These are phyloP conservation scores for Phytophthora agathidicida DNA, from an alignment of 352 stramenopile species.

Conservation along the genomic window DNA sequence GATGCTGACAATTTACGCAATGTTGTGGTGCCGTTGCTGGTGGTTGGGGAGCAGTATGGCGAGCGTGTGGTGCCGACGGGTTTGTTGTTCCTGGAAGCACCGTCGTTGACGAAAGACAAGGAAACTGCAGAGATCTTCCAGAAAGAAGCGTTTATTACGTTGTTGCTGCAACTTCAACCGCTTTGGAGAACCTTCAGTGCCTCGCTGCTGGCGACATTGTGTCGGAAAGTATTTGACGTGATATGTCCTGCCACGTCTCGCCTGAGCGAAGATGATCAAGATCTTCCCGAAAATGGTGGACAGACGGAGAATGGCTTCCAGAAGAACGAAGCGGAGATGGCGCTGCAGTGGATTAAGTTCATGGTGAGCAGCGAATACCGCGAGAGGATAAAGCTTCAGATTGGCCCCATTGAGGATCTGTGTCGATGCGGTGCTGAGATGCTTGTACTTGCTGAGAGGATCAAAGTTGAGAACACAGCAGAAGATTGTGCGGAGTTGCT, in stretches of 20 bases:
- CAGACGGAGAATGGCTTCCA: neutral
- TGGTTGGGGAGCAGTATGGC: conserved; percentile 59
- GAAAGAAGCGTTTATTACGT: conserved; percentile 38
- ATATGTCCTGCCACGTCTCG: conserved; percentile 15
- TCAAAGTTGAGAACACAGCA: conserved; percentile 23
- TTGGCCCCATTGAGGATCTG: conserved; percentile 63
- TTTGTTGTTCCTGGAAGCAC: conserved; percentile 44
- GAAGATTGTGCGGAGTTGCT: conserved; percentile 18
- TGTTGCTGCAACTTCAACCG: conserved; percentile 62
- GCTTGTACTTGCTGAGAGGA: conserved; percentile 43
- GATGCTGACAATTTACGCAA: conserved; percentile 64
- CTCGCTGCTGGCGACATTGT: conserved; percentile 54
- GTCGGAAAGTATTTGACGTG: conserved; percentile 48
- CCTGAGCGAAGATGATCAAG: conserved; percentile 14
- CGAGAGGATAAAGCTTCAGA: conserved; percentile 64
- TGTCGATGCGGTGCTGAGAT: conserved; percentile 64
- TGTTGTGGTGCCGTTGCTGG: conserved; percentile 67
- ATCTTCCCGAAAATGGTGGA: neutral
- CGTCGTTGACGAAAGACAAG: conserved; percentile 5
- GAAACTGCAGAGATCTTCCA: conserved; percentile 12
- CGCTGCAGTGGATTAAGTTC: conserved; percentile 66
- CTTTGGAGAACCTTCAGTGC: conserved; percentile 59
- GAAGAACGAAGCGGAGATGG: conserved; percentile 39
- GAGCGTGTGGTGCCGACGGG: conserved; percentile 51
- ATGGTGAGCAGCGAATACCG: conserved; percentile 73